Evolutionary conservation across 768 basidiomycete species (phyloP), one percentile per base, ranked within the genome.

Genomic region (Galerina marginata): DNA sequence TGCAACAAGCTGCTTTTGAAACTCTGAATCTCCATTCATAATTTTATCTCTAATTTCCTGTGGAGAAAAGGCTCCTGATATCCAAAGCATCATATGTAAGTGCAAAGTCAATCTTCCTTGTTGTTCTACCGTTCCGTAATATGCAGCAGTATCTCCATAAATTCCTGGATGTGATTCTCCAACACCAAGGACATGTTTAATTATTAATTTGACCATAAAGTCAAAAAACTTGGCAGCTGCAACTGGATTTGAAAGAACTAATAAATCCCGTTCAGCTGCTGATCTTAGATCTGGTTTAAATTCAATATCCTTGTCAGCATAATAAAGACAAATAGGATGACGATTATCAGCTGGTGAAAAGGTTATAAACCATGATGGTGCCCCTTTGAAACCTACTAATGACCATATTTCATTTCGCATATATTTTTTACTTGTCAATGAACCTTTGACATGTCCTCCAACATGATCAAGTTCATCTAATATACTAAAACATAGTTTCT

Each of bases 81-180:
- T 67, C 77, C 77, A 81, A 0, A 79, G 16, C 1, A 80, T 38
- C 33, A 75, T 20, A 61, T 80, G 78, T 2, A 78, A 43, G 65
- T 81, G 80, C 2, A 81, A 50, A 0, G 75, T 77, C 0, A 76
- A 54, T 4, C 71, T 43, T 0, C 77, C 77, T 63, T 80, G 77
- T 57, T 74, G 69, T 55, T 79, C 78, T 50, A 76, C 70, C 0
- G 65, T 69, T 4, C 71, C 71, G 67, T 72, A 74, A 60, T 75
- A 77, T 0, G 64, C 74, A 1, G 54, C 10, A 10, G 74, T 71
- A 0, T 64, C 14, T 3, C 77, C 74, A 57, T 64, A 77, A 3
- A 74, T 9, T 1, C 74, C 74, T 0, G 38, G 3, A n/a, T 65
- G 20, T 1, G 44, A 11, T 7, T 38, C 43, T 37, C 60, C 63